Evolutionary conservation across 768 basidiomycete species (phyloP).

Genomic region (Mycena haematopus): DNA sequence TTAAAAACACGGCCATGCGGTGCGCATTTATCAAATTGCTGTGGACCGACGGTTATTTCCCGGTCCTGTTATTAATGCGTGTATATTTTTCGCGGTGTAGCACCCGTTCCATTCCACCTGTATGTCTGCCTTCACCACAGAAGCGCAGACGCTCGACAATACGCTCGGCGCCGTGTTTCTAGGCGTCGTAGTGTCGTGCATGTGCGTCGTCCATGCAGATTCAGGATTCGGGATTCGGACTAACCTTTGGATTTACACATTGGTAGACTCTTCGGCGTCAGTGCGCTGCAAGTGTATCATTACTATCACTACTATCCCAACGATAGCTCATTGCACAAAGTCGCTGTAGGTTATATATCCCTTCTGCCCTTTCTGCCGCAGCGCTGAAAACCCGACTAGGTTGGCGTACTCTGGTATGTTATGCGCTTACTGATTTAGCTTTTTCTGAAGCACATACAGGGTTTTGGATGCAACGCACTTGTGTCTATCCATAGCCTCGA

Average conservation of each 20-base stretch:
- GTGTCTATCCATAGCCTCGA: conserved; percentile 40
- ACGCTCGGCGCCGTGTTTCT: conserved; percentile 28
- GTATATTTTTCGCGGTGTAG: not conserved
- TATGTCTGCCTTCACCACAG: conserved; percentile 13
- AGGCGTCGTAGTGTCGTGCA: conserved; percentile 20
- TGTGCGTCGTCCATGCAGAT: conserved; percentile 17
- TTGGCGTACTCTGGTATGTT: conserved; percentile 10
- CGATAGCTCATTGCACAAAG: conserved; percentile 16
- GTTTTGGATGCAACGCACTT: conserved; percentile 31
- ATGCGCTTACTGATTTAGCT: not conserved
- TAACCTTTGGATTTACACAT: not conserved
- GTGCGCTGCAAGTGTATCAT: conserved; percentile 22
- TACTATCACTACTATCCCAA: conserved; percentile 27
- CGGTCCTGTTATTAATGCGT: not conserved
- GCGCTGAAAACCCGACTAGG: not conserved
- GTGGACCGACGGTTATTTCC: not conserved
- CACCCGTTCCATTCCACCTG: not conserved
- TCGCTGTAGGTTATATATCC: conserved; percentile 8
- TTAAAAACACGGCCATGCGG: not conserved
- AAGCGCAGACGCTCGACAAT: conserved; percentile 16
- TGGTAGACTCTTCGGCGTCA: conserved; percentile 24
- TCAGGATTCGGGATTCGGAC: not conserved
- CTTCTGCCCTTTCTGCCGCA: not conserved
- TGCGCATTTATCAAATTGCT: not conserved
- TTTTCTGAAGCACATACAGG: not conserved